These are phyloP conservation scores for Huiozyma naganishii DNA, from an alignment of 805 yeast genomes.

Conservation along the genomic window DNA sequence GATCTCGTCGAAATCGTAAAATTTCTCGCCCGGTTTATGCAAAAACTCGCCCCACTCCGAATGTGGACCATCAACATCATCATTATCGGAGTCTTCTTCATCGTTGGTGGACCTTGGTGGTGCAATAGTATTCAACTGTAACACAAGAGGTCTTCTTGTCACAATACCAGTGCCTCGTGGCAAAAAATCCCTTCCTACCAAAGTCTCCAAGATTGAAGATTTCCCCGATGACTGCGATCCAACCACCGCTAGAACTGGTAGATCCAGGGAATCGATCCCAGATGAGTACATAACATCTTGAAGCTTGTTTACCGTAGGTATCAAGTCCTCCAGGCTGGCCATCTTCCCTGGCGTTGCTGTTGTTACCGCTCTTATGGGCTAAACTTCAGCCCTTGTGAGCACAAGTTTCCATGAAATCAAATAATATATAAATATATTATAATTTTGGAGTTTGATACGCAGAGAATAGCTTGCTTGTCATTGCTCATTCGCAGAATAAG, in stretches of 20 bases:
- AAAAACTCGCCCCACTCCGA: constrained; percentile 97
- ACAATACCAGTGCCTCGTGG: constrained; percentile 98
- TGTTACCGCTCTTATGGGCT: neutral
- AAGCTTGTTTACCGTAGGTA: constrained; percentile 78
- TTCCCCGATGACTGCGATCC: constrained; percentile 97
- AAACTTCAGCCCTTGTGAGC: too few species aligned
- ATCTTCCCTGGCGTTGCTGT: constrained; percentile 5
- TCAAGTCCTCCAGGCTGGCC: constrained; percentile 35
- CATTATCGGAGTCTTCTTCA: neutral
- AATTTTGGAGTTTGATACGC: too few species aligned
- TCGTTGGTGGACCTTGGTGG: constrained; percentile 4
- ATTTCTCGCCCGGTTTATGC: constrained; percentile 81
- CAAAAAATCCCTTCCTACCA: constrained; percentile 89
- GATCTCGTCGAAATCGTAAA: constrained; percentile 80
- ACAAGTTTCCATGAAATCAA: too few species aligned
- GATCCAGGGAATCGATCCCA: constrained; percentile 80
- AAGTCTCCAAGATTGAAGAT: constrained; percentile 86
- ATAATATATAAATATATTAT: too few species aligned
- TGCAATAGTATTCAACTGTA: constrained; percentile 65
- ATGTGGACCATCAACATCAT: neutral
- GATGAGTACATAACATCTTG: constrained; percentile 98
- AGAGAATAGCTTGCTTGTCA: too few species aligned
- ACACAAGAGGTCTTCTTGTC: constrained; percentile 83
- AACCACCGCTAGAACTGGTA: constrained; percentile 90
- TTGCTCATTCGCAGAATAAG: too few species aligned